Conservation (phyloP, 345 rosid genomes). For the Eucalyptus erythrocorys region DNA sequence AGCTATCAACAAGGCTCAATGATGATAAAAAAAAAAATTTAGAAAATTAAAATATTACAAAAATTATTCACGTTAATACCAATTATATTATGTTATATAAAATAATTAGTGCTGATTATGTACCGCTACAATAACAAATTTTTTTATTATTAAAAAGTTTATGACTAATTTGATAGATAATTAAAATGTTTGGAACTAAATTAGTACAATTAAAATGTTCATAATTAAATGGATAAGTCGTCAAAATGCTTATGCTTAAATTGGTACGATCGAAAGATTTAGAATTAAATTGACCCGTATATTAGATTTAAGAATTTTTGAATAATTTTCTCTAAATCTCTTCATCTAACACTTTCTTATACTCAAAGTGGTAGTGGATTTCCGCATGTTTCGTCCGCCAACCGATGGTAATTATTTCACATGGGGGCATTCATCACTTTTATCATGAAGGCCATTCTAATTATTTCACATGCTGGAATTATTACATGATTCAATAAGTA, state of each 20-base stretch:
- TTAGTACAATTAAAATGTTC: fast-evolving
- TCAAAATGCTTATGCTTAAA: too few relatives aligned
- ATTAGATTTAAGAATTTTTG: too few relatives aligned
- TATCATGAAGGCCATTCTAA: not conserved
- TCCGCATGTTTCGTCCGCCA: not conserved
- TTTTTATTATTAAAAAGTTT: fast-evolving
- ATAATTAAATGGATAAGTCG: too few relatives aligned
- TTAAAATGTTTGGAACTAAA: fast-evolving
- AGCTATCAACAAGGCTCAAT: too few relatives aligned
- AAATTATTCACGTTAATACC: fast-evolving
- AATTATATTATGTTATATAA: fast-evolving
- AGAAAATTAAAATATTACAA: fast-evolving
- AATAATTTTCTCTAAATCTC: too few relatives aligned
- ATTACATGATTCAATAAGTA: not conserved
- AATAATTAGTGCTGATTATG: fast-evolving
- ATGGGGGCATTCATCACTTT: not conserved
- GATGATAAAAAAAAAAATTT: too few relatives aligned
- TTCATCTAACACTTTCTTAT: too few relatives aligned
- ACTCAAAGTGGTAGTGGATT: not conserved
- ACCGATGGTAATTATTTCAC: too few relatives aligned
- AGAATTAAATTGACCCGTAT: fast-evolving
- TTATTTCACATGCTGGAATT: not conserved
- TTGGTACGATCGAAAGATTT: too few relatives aligned
- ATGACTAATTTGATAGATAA: fast-evolving
- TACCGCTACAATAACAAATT: fast-evolving